phyloP scores from a whole-genome alignment of 768 basidiomycete species.

The Lyophyllum shimeji region DNA sequence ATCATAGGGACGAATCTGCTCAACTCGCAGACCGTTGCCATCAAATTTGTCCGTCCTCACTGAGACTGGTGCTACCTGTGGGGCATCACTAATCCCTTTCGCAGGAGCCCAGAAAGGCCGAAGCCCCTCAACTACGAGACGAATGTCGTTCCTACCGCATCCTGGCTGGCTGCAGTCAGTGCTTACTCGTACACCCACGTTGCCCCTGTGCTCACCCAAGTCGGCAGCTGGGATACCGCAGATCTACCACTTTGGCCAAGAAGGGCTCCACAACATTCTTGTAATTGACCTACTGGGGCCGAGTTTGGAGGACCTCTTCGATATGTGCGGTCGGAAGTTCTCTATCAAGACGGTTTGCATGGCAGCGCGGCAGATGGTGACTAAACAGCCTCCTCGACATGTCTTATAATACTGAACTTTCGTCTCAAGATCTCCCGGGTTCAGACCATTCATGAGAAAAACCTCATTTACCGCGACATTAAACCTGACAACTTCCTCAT shows the following conservation, averaged over 20 bases:
- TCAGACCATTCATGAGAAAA: slow-evolving; percentile 99
- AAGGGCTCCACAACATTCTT: slow-evolving; percentile 96
- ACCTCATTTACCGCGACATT: slow-evolving; percentile 98
- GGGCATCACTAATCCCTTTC: slow-evolving; percentile 12
- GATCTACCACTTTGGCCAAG: slow-evolving; percentile 99
- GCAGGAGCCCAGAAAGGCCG: slow-evolving; percentile 88
- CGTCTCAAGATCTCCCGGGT: slow-evolving; percentile 79
- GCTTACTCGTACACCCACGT: slow-evolving; percentile 8
- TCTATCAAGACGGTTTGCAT: slow-evolving; percentile 98
- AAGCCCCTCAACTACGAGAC: slow-evolving; percentile 96
- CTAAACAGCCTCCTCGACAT: slow-evolving; percentile 7
- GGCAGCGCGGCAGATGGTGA: slow-evolving; percentile 97
- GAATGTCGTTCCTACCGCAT: slow-evolving; percentile 98
- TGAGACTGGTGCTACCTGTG: slow-evolving; percentile 11
- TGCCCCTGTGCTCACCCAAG: slow-evolving; percentile 17
- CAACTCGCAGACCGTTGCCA: slow-evolving; percentile 98
- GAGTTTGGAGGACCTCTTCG: slow-evolving; percentile 95
- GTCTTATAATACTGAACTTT: slow-evolving; percentile 7
- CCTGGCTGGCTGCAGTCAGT: slow-evolving; percentile 86
- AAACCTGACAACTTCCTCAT: slow-evolving; percentile 99
- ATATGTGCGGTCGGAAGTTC: slow-evolving; percentile 99
- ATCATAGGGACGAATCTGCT: slow-evolving; percentile 88
- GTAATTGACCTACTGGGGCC: slow-evolving; percentile 98
- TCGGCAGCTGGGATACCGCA: slow-evolving; percentile 90
- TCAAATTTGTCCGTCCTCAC: slow-evolving; percentile 90